Evolutionary conservation across 331 rosid genomes (phyloP).

Genomic region (Stylosanthes scabra): DNA sequence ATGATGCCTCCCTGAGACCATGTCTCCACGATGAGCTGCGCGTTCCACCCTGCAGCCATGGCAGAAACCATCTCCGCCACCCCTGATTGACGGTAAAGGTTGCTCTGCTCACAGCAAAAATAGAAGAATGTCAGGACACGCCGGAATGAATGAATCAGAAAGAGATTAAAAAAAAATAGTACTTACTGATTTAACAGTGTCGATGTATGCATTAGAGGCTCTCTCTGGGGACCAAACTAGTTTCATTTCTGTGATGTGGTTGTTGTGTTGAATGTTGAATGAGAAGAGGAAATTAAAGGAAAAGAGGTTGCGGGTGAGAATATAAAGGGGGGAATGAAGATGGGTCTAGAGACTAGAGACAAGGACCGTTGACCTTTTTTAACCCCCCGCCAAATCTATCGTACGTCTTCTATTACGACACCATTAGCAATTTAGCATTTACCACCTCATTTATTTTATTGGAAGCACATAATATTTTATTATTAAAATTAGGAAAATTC

Average conservation of each 20-base stretch:
- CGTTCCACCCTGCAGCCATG: constrained; percentile 97
- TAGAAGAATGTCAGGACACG: too few relatives aligned
- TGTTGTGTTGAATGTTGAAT: neutral
- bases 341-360: too few relatives aligned
- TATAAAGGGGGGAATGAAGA: neutral
- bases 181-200: constrained; percentile 81
- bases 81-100: constrained; percentile 68
- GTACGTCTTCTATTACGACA: constrained; percentile 48
- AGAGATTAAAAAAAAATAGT: too few relatives aligned
- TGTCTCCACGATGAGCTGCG: constrained; percentile 85
- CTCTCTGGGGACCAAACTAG: constrained; percentile 91
- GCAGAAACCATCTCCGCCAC: constrained; percentile 89
- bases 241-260: constrained; percentile 54
- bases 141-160: too few relatives aligned
- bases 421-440: neutral
- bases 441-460: too few relatives aligned
- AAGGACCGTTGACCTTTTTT: constrained; percentile 47
- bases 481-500: too few relatives aligned
- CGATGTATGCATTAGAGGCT: constrained; percentile 86
- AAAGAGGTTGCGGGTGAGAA: neutral
- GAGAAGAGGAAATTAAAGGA: neutral
- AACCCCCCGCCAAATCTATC: neutral
- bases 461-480: too few relatives aligned
- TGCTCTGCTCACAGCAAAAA: constrained; percentile 44
- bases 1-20: constrained; percentile 84